phyloP scores from a whole-genome alignment of 2,329 filamentous ascomycete species.

The Neofusicoccum parvum region DNA sequence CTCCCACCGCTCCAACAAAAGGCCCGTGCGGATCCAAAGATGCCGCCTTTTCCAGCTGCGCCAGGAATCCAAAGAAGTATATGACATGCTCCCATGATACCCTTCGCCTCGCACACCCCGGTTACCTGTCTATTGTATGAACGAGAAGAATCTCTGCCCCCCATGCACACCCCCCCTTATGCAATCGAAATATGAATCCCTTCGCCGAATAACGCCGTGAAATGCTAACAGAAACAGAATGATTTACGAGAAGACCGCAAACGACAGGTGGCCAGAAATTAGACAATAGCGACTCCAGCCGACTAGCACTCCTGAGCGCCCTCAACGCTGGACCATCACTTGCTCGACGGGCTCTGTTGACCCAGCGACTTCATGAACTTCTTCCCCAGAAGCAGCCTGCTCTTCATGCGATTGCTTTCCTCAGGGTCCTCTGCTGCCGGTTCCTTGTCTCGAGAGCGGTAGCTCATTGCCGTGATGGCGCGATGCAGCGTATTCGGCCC shows the following conservation, averaged over 20 bases:
- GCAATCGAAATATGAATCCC: background rate
- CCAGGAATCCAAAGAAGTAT: slow-evolving; percentile 4
- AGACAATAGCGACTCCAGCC: background rate
- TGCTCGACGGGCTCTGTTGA: background rate
- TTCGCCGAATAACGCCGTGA: too few species aligned
- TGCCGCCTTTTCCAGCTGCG: background rate
- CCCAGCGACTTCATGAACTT: slow-evolving; percentile 24
- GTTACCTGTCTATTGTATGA: slow-evolving; percentile 2
- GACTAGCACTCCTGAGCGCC: background rate
- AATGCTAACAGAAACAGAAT: too few species aligned
- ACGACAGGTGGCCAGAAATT: background rate
- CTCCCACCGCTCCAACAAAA: background rate
- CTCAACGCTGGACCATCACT: background rate
- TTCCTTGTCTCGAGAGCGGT: slow-evolving; percentile 19
- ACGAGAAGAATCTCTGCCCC: background rate
- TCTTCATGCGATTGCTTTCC: slow-evolving; percentile 26
- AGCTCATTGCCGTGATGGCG: slow-evolving; percentile 32
- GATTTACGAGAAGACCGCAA: too few species aligned
- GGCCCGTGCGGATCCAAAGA: background rate
- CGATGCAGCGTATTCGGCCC: slow-evolving; percentile 36
- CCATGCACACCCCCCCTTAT: background rate
- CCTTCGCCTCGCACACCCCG: background rate
- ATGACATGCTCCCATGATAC: slow-evolving; percentile 2
- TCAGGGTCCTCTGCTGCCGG: slow-evolving; percentile 23
- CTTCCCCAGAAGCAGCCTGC: slow-evolving; percentile 26